Conservation (phyloP, 2,329 filamentous ascomycete species). For the Colletotrichum horii region DNA sequence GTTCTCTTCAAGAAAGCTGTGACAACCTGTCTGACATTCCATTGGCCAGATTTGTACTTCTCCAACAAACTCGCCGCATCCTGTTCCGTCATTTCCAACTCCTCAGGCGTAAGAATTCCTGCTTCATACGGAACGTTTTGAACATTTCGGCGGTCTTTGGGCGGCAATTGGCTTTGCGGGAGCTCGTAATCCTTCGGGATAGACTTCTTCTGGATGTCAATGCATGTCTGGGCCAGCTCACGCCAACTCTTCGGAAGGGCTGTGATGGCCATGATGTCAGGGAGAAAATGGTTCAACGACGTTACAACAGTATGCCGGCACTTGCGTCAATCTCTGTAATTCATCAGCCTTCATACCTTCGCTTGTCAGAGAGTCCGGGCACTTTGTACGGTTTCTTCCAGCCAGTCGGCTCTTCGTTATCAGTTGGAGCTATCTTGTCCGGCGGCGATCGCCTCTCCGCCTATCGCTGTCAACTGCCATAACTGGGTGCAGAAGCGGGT, state of each 20-base stretch:
- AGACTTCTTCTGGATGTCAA: constrained; percentile 32
- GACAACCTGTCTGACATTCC: constrained; percentile 38
- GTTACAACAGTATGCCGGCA: background rate
- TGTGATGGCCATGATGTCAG: background rate
- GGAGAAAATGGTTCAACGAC: background rate
- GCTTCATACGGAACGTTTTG: constrained; percentile 59
- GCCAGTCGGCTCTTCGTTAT: background rate
- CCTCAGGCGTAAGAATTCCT: constrained; percentile 59
- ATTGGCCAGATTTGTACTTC: background rate
- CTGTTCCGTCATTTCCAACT: constrained; percentile 41
- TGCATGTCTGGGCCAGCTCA: background rate
- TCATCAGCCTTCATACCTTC: background rate
- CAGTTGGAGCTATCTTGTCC: background rate
- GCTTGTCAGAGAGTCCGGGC: background rate
- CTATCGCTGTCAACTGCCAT: constrained; percentile 7
- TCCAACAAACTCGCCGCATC: constrained; percentile 24
- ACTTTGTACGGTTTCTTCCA: background rate
- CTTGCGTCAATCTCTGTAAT: background rate
- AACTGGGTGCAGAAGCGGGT: background rate
- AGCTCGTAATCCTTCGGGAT: constrained; percentile 65
- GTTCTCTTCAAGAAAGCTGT: constrained; percentile 2
- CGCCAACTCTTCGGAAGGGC: background rate
- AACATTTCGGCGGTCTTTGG: constrained; percentile 58
- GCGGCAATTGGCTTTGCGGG: constrained; percentile 55
- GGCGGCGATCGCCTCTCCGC: background rate